Evolutionary conservation across 2,329 filamentous ascomycete genomes (phyloP), one percentile per base, ranked within the genome.

Genomic region (Cordyceps cateniannulata): DNA sequence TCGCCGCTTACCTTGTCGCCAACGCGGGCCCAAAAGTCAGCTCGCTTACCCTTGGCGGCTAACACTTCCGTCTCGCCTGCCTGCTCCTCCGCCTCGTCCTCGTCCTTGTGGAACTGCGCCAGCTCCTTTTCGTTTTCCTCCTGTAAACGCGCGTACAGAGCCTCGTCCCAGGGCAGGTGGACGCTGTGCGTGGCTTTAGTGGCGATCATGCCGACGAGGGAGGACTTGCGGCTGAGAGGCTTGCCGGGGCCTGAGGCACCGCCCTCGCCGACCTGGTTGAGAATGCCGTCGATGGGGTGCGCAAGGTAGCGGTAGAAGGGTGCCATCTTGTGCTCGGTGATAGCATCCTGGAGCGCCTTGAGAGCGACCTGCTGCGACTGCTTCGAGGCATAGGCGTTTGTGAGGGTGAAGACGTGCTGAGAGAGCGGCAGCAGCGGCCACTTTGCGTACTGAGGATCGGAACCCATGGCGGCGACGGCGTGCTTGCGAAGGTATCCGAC

Each of bases 41-140:
- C 95, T 69, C 93, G 85, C 83, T 98, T 98, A 67, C 93, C 93
- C 76, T 90, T 86, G 66, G 93, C 95, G 60, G 91, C 90, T 77
- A 93, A 87, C 66, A 99, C 87, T 78, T 99, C 95, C 14, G 91
- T 97, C 70, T 99, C 95, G 60, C 95, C 95, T 63, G 93, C 93
- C 76, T 96, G 93, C 82, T 99, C 95, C 45, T 89, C 88, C 10
- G 95, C 95, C 72, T 99, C 93, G 64, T 96, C 93, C 74, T 93
- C 88, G 75, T 95, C 90, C 75, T 92, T 92, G 77, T 93, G 86
- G 69, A 89, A 85, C 56, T 78, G 82, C 66, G 89, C 88, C 52
- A 93, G 78, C 78, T 93, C 89, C 69, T 84, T 83, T 68, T 91
- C 88, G 69, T 95, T 95, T 65, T 91, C 88, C 65, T 84, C 85